Evolutionary conservation across 805 yeast genomes (phyloP).

Genomic region (Scheffersomyces ergatensis): DNA sequence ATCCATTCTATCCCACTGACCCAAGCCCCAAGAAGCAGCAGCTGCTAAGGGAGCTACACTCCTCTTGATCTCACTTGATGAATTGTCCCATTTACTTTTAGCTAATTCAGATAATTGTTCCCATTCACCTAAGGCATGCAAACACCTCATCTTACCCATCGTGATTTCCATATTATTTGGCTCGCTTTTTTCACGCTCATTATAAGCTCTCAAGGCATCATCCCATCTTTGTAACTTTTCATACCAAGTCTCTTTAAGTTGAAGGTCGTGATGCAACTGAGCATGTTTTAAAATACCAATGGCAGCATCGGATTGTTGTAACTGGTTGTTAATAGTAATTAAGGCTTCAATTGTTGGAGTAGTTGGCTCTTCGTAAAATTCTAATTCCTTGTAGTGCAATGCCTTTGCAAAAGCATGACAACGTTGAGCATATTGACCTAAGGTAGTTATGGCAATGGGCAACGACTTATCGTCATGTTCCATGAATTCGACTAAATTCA

Average conservation of each 20-base stretch:
- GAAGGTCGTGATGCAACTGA: conserved; percentile 84
- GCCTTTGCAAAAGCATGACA: conserved; percentile 99
- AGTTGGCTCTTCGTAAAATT: conserved; percentile 89
- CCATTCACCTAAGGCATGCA: conserved; percentile 99
- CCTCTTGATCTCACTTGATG: conserved; percentile 71
- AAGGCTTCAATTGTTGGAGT: conserved; percentile 89
- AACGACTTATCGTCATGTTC: conserved; percentile 95
- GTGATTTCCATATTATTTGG: conserved; percentile 81
- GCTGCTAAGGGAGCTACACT: conserved; percentile 97
- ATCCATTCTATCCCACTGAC: conserved; percentile 96
- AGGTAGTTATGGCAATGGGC: conserved; percentile 84
- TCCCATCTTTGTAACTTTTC: conserved; percentile 98
- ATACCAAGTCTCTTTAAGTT: conserved; percentile 95
- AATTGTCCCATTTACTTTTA: conserved; percentile 75
- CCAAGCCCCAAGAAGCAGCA: conserved; percentile 98
- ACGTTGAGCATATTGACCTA: conserved; percentile 90
- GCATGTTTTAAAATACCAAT: conserved; percentile 95
- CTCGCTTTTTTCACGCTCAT: conserved; percentile 63
- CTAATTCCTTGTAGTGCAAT: conserved; percentile 90
- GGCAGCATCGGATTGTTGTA: conserved; percentile 97
- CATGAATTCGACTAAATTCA: conserved; percentile 92
- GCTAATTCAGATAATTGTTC: conserved; percentile 86
- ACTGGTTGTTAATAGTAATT: conserved; percentile 87
- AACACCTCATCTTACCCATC: conserved; percentile 97
- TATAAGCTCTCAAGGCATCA: conserved; percentile 90